Conservation (phyloP, 2,329 filamentous ascomycete genomes). For the Penicillium sp. region DNA sequence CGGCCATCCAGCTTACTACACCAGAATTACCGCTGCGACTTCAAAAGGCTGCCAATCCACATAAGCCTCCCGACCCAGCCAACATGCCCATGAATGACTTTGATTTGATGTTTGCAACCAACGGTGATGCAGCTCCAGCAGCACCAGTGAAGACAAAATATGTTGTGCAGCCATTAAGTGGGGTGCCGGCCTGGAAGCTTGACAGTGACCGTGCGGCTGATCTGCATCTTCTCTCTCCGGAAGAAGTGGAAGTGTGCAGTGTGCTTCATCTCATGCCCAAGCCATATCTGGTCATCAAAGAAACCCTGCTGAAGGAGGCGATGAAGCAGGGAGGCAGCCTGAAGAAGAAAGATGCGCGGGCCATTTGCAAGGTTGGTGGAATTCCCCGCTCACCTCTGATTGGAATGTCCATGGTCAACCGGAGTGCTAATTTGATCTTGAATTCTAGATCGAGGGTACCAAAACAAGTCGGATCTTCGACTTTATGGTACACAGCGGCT, state of each 20-base stretch:
- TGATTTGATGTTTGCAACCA: conserved; percentile 48
- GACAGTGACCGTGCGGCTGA: conserved; percentile 70
- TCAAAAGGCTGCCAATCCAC: conserved; percentile 34
- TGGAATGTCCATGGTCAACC: background rate
- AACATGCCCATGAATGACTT: conserved; percentile 46
- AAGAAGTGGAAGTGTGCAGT: conserved; percentile 82
- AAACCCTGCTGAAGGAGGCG: conserved; percentile 82
- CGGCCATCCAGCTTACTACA: conserved; percentile 69
- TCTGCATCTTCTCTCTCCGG: conserved; percentile 74
- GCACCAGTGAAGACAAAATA: conserved; percentile 47
- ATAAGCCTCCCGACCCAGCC: conserved; percentile 26
- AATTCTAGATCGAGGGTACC: conserved; percentile 64
- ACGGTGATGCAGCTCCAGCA: conserved; percentile 38
- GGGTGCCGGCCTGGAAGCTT: conserved; percentile 52
- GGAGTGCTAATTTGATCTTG: background rate
- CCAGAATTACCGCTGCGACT: conserved; percentile 67
- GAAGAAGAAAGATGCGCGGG: conserved; percentile 90
- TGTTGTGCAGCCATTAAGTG: conserved; percentile 45
- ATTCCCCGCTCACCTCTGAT: background rate
- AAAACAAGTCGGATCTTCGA: conserved; percentile 87
- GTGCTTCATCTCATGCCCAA: conserved; percentile 82
- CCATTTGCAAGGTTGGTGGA: conserved; percentile 60
- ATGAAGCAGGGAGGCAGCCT: conserved; percentile 79
- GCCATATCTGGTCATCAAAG: conserved; percentile 90
- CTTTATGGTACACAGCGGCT: conserved; percentile 88